Percentiles rank a stretch among this genome's conserved stretches.
Conservation (phyloP, 805 yeast species). For the Alloascoidea africana region DNA sequence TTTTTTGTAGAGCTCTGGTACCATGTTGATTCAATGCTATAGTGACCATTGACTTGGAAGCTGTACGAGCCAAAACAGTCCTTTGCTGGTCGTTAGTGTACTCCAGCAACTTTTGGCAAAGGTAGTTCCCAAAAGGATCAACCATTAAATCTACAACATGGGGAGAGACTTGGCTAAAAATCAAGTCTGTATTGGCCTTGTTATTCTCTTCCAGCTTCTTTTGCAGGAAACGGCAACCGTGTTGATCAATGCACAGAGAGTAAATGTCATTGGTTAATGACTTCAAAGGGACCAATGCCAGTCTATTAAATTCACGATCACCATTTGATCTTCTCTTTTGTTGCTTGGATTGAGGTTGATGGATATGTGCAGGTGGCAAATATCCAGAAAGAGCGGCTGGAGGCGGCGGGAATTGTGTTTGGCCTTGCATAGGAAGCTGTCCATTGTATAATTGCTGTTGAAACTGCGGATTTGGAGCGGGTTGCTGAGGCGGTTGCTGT, state of each 20-base stretch:
- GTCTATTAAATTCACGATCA: background rate
- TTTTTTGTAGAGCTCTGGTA: conserved; percentile 85
- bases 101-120: conserved; percentile 83
- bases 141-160: conserved; percentile 81
- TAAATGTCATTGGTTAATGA: conserved; percentile 45
- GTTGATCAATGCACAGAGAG: conserved; percentile 85
- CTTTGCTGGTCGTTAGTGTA: conserved; percentile 58
- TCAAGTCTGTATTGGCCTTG: conserved; percentile 23
- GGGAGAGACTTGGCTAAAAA: conserved; percentile 66
- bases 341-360: background rate
- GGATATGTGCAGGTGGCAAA: too few species aligned
- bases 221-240: conserved; percentile 89
- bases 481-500: background rate
- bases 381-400: background rate
- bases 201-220: conserved; percentile 52
- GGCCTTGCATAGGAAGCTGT: background rate
- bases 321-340: conserved; percentile 1
- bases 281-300: conserved; percentile 26
- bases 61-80: conserved; percentile 48
- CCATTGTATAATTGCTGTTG: background rate
- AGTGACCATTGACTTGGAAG: conserved; percentile 57
- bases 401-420: conserved; percentile 1
- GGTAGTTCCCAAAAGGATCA: conserved; percentile 91
- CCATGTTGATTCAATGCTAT: conserved; percentile 94
- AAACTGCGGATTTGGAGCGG: background rate